Conservation (phyloP, 176 grass and related monocot species). For the Typha latifolia region DNA sequence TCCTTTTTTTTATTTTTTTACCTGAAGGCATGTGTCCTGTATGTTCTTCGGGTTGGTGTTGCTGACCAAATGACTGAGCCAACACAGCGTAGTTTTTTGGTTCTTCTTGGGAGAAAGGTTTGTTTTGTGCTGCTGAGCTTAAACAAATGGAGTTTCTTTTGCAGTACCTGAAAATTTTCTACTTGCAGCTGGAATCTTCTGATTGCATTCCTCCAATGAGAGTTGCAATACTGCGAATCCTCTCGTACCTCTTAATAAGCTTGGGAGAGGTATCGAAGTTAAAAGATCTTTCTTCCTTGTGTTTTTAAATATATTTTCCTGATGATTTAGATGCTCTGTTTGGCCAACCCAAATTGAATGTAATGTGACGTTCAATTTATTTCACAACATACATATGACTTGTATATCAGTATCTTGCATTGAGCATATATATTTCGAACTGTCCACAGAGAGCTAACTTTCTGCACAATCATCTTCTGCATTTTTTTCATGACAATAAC, state of each 20-base stretch:
- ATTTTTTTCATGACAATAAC: neutral
- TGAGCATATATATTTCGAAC: neutral
- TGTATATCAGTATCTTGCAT: neutral
- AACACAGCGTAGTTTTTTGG: constrained; percentile 65
- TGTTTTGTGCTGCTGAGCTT: constrained; percentile 12
- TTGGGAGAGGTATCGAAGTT: constrained; percentile 62
- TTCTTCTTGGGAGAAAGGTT: constrained; percentile 93
- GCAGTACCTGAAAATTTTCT: constrained; percentile 4
- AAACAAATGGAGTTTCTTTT: constrained; percentile 7
- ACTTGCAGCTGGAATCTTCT: constrained; percentile 74
- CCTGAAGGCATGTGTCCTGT: constrained; percentile 80
- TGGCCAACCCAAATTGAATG: neutral
- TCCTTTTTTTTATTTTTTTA: constrained; percentile 32
- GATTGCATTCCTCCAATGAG: constrained; percentile 61
- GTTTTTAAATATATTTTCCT: neutral
- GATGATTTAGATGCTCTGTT: neutral
- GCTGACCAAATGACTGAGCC: constrained; percentile 91
- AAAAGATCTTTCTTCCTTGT: neutral
- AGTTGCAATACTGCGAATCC: constrained; percentile 66
- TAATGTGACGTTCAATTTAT: no score
- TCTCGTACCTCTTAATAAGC: constrained; percentile 86
- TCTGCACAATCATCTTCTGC: neutral
- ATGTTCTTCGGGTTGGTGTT: constrained; percentile 86
- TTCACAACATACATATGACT: neutral
- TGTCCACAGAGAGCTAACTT: neutral